Conservation (phyloP, 257 asterid genomes). For the Paraleonurus japonicus region DNA sequence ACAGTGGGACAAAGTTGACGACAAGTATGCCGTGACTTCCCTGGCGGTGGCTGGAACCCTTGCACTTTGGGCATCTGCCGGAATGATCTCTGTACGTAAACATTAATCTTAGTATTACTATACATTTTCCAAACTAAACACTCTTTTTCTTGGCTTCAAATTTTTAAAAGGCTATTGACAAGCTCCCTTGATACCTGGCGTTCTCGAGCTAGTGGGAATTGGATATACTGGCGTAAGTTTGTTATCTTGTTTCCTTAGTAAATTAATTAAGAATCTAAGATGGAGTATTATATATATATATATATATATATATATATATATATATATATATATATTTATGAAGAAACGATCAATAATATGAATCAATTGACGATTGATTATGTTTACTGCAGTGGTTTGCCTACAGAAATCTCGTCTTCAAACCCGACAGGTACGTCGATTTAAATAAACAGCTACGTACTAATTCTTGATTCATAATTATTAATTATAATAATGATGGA, state of each 20-base stretch:
- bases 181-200: constrained; percentile 84
- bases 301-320: too few relatives aligned
- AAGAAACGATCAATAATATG: too few relatives aligned
- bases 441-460: neutral
- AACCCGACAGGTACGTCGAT: constrained; percentile 56
- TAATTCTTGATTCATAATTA: constrained; percentile 12
- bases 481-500: neutral
- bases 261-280: constrained; percentile 40
- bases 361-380: too few relatives aligned
- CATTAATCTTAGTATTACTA: too few relatives aligned
- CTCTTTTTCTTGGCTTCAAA: neutral
- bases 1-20: constrained; percentile 95
- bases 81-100: constrained; percentile 56
- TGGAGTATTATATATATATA: too few relatives aligned
- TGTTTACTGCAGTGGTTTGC: constrained; percentile 71
- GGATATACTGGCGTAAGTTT: constrained; percentile 62
- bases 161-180: constrained; percentile 67
- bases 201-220: constrained; percentile 85
- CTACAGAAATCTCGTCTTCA: constrained; percentile 62
- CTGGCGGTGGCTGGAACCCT: constrained; percentile 64
- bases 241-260: neutral
- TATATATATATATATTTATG: neutral
- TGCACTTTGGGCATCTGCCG: constrained; percentile 62
- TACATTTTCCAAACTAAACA: neutral
- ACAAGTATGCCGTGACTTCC: constrained; percentile 84